These are phyloP conservation scores for Verbascum thapsus DNA, from an alignment of 257 asterid genomes.

Conservation along the genomic window DNA sequence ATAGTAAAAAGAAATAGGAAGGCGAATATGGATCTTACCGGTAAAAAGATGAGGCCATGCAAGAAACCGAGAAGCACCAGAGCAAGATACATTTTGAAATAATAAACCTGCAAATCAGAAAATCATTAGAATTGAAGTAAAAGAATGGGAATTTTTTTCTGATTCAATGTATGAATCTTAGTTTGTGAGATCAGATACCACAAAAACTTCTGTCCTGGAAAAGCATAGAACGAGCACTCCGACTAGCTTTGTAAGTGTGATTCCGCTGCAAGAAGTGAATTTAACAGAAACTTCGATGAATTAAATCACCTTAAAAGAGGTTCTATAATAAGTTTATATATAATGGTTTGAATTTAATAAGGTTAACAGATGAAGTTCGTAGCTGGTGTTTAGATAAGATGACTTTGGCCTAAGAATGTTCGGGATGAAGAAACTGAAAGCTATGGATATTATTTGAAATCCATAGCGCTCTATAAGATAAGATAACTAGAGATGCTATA, in stretches of 20 bases:
- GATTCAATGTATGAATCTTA: conserved; percentile 1
- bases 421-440: no score
- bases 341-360: background rate
- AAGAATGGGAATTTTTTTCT: no score
- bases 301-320: background rate
- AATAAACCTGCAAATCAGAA: conserved; percentile 69
- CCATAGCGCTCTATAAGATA: no score
- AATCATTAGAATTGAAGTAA: conserved; percentile 11
- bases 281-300: background rate
- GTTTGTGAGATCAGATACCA: conserved; percentile 49
- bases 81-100: conserved; percentile 90
- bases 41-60: conserved; percentile 85
- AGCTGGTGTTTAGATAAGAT: no score
- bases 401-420: no score
- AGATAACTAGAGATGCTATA: no score
- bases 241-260: conserved; percentile 94
- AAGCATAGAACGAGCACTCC: conserved; percentile 95
- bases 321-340: background rate
- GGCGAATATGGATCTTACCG: conserved; percentile 54
- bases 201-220: conserved; percentile 91
- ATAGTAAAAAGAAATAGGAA: background rate
- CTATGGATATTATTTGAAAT: no score
- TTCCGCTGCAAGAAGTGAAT: conserved; percentile 67
- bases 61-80: conserved; percentile 91
- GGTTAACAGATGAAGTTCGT: background rate